Evolutionary conservation across 495 filamentous ascomycete species (phyloP), one percentile per base, ranked within the genome.

Genomic region (Lichenothelia convexa): DNA sequence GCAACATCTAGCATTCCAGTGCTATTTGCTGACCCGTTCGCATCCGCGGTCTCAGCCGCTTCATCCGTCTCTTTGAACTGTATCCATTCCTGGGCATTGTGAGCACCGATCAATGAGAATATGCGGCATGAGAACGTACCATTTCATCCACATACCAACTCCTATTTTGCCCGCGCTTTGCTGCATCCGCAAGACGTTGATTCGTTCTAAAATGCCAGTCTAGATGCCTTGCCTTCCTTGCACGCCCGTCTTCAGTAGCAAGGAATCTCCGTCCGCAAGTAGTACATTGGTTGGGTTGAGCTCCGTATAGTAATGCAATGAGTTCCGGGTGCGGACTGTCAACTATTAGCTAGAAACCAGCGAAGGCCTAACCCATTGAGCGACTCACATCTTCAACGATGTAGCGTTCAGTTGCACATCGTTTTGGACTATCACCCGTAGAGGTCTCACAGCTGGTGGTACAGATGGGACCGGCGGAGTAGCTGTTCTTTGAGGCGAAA

Each of bases 151-250:
- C 77, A 52, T 89, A 93, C 82, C 82, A 94, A 54, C 78, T 84
- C 21, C 89, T 73, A 47, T 81, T 82, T 45, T 91, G 80, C 7
- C 80, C 84, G 29, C 82, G 70, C 51, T 73, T 80, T 43, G 78
- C 71, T 26, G 72, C 72, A 27, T 95, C 87, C 4, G 71, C 70
- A 61, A 89, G 77, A 18, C 86, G 78, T 53, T 82, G 80, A 51
- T 93, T 87, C 2, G 87, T 87, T 20, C 75, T 70, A 61, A 97
- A 97, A 54, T 97, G 89, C 89, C 87, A 95, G 53, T 97, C 89
- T 55, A 94, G 67, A 58, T 97, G 89, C 1, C 79, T 71, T n/a
- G 78, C 77, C 57, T 95, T 95, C 58, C 75, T 75, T 48, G 71
- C 69, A 42, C 72, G 78, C 19, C 84, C 87, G 44, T 82, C 70